Base-by-base conservation (phyloP, 768 basidiomycete genomes). In the Pholiota microspora region DNA sequence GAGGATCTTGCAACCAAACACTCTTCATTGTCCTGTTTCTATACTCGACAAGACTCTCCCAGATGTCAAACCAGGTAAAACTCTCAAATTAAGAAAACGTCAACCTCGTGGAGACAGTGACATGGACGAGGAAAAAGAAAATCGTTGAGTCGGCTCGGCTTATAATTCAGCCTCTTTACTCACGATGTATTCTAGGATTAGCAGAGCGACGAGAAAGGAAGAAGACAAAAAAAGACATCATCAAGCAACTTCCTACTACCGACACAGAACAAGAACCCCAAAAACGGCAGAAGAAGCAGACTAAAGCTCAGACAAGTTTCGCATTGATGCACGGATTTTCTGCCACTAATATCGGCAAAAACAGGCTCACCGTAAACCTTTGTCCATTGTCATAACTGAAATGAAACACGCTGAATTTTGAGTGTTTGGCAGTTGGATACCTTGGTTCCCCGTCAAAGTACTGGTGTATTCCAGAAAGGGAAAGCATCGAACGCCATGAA, bases 321-420 rank as follows among this genome's bases (percentile, higher is more conserved):
- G 84, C 85, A 0, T 71, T 89, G 24, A 83, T 89, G 82, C 83
- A 87, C 57, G 84, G 84, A 0, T 86, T 88, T 63, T 68, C 76
- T 13, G 80, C 86, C 0, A 78, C 77, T 4, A 87, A 85, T 57
- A 75, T 89, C 2, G 82, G 84, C 12, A 79, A 76, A 49, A 76
- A 79, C 53, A 77, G 87, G 35, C 63, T 89, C 9, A 89, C 86
- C 51, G 86, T 87, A 60, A 46, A 76, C 63, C 12, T 7, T 38
- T 27, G n/a, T 16, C 47, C 7, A 13, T 9, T 32, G 7, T 18
- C 21, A 27, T 13, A 16, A 29, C 18, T 42, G 16, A 16, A 13
- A 27, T 21, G 28, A 36, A 32, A 6, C 29, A 16, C 24, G 32
- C 32, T 34, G 2, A 42, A 21, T 7, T 10, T 3, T 38, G 10